These are phyloP conservation scores for Ceratonia siliqua DNA, from an alignment of 306 rosid species.

Conservation along the genomic window DNA sequence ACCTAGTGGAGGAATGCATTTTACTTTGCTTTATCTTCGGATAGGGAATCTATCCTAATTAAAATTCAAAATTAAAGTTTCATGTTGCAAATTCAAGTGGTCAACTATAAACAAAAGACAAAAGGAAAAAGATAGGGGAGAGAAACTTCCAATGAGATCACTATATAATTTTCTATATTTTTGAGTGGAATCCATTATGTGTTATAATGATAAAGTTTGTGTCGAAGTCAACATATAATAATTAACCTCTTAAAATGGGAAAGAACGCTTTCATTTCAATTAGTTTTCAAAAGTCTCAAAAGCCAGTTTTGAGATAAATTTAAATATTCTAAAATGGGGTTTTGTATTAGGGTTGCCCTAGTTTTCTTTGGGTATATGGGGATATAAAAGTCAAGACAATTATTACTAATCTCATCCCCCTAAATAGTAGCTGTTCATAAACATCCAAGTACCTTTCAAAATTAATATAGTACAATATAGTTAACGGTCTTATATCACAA, in stretches of 20 bases:
- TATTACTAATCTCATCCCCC: not conserved
- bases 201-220: not conserved
- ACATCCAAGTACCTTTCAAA: not conserved
- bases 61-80: conserved; percentile 18
- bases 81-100: conserved; percentile 23
- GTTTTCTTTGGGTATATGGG: conserved; percentile 14
- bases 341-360: not conserved
- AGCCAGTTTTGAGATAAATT: conserved; percentile 3
- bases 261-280: conserved; percentile 9
- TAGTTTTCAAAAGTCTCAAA: not conserved
- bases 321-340: not conserved
- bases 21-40: conserved; percentile 32
- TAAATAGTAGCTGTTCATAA: not conserved
- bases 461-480: not conserved
- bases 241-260: conserved; percentile 12
- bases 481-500: not conserved
- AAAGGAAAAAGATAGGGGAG: conserved; percentile 23
- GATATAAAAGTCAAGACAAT: conserved; percentile 4
- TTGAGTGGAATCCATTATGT: conserved; percentile 38
- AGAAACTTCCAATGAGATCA: conserved; percentile 37
- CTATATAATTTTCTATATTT: not conserved
- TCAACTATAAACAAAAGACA: conserved; percentile 41
- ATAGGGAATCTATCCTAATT: conserved; percentile 33
- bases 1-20: conserved; percentile 31
- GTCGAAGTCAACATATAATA: conserved; percentile 19